Base-by-base conservation (phyloP, 75 land plant species). In the Ceratopteris richardii region DNA sequence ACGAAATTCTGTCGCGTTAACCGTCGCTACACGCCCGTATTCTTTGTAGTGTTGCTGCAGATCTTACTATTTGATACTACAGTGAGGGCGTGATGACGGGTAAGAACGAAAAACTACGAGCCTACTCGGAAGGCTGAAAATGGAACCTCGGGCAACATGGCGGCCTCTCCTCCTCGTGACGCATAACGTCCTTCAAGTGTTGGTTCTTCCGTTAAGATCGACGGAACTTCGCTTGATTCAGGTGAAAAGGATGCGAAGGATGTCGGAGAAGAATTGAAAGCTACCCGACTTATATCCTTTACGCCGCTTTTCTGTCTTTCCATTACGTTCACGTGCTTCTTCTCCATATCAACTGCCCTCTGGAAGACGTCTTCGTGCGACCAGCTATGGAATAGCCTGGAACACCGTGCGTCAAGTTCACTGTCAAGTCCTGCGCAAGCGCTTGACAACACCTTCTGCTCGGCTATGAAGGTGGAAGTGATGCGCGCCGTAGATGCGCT, bases 111-210 rank as follows among this genome's bases (percentile, higher is more conserved):
- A 51, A 78, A 83, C 71, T 83, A 82, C 24, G 86, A 83, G 37
- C 86, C 86, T 3, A 83, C 73, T 26, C 81, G 56, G 62, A 76
- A 79, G 9, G 52, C 22, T 55, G 54, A 69, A 54, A 74, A 67
- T 22, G 47, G 57, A 28, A 85, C 81, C 66, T 81, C 89, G 41
- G 89, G 89, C 2, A 81, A 60, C 89, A 85, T 85, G 51, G 51
- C 70, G 1, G 61, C 57, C 18, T 62, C 63, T n/a, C 12, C 3
- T 11, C 87, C 87, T 29, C 86, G 58, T 51, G 87, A 77, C 20
- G 43, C 61, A 66, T 77, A 85, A 25, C 89, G 53, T 11, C 46
- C 76, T 31, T 19, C 30, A 0, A 70, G 44, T 23, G 67, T 63
- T 0, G 46, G 56, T 44, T 74, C 78, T 44, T 69, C 56, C 1